These are phyloP conservation scores for Neoconidiobolus thromboides DNA, from an alignment of 371 early-diverging fungal genomes.

Conservation along the genomic window DNA sequence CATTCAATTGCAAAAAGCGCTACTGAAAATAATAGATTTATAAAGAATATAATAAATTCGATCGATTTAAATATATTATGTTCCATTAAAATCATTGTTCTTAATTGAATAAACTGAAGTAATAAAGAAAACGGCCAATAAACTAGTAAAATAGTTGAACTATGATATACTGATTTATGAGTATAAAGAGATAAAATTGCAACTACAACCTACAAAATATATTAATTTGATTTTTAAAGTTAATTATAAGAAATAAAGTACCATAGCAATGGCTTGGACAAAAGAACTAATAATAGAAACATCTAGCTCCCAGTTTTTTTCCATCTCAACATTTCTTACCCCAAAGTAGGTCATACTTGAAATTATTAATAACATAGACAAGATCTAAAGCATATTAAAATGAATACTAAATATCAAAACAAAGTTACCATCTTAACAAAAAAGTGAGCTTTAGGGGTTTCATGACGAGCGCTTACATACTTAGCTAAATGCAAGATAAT, in stretches of 20 bases:
- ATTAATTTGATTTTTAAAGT: not conserved
- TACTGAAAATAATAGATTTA: not conserved
- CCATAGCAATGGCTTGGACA: not conserved
- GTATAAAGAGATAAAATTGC: not conserved
- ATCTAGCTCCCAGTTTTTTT: not conserved
- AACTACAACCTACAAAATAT: not conserved
- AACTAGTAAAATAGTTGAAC: not conserved
- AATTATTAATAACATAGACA: not conserved
- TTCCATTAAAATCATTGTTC: slow-evolving; percentile 7
- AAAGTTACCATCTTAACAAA: not conserved
- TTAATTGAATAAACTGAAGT: not conserved
- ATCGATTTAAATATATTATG: not conserved
- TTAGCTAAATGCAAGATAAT: not conserved
- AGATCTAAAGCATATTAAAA: not conserved
- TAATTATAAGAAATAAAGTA: not conserved
- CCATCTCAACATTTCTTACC: not conserved
- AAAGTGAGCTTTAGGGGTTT: not conserved
- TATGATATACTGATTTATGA: not conserved
- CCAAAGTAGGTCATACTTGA: not conserved
- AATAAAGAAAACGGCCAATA: slow-evolving; percentile 6
- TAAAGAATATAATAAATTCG: not conserved
- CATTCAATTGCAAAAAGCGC: not conserved
- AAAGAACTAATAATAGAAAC: not conserved
- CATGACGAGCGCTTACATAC: not conserved
- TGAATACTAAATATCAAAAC: not conserved